Evolutionary conservation across 2,329 filamentous ascomycete species (phyloP).

Genomic region (Claviceps sp.): DNA sequence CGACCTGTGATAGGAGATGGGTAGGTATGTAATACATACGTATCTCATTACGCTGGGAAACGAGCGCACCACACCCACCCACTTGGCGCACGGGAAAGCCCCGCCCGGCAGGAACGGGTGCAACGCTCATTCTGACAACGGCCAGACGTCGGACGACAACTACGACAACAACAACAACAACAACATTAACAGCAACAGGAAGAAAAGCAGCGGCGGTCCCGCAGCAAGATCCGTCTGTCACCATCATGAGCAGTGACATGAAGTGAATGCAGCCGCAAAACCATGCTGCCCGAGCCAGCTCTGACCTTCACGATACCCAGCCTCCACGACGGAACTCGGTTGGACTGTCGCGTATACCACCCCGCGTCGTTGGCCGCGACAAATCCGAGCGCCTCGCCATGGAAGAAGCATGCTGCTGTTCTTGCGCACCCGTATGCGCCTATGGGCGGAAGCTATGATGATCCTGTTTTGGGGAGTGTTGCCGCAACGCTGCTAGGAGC

Average conservation of each 20-base stretch:
- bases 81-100: too few species aligned
- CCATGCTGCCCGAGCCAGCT: conserved; percentile 42
- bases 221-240: not conserved
- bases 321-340: conserved; percentile 58
- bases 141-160: too few species aligned
- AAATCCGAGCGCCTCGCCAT: conserved; percentile 20
- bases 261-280: conserved; percentile 1
- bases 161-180: too few species aligned
- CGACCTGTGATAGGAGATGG: too few species aligned
- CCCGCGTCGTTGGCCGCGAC: conserved; percentile 32
- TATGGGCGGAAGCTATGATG: conserved; percentile 74
- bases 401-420: conserved; percentile 42
- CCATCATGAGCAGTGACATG: not conserved
- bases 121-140: too few species aligned
- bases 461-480: conserved; percentile 59
- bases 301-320: conserved; percentile 70
- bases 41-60: too few species aligned
- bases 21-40: too few species aligned
- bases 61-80: too few species aligned
- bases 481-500: conserved; percentile 50
- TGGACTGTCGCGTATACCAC: conserved; percentile 78
- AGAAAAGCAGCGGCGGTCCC: too few species aligned
- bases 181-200: too few species aligned
- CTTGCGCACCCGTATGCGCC: conserved; percentile 87
- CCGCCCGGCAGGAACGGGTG: too few species aligned